Evolutionary conservation across 371 early-diverging fungal genomes (phyloP), one percentile per base, ranked within the genome.

Genomic region (Mucor sp.): DNA sequence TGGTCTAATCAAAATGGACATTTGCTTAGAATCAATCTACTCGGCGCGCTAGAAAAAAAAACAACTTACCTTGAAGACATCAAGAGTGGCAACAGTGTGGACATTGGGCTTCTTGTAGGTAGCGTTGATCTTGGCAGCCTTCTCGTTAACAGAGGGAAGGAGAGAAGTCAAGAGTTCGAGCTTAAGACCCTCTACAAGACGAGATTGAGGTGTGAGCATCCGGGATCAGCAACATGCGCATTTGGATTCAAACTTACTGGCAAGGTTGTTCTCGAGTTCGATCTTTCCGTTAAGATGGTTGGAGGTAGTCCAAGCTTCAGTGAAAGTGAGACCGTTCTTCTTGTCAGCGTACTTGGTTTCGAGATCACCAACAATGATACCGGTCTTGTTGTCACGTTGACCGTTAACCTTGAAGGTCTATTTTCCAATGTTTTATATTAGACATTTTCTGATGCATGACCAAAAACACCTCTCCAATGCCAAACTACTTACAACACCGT

Each of bases 321-420:
- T 98, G 84, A 96, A 87, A 71, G 95, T 91, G 43, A 97, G 80
- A 79, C 97, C 97, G 73, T 91, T 93, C 76, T 91, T 81, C 87
- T 92, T 94, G 88, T 97, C 95, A 67, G 90, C 80, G 79, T 95
- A 97, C 90, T 97, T 98, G 84, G 92, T 91, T 91, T 96, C 96
- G 76, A 98, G 86, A 76, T 99, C 98, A 81, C 94, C 94, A 73
- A 89, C 89, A 76, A 99, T 97, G 82, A 86, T 87, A 65, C 97
- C 97, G 63, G 93, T 85, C 90, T 96, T 96, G 88, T 90, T 88
- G 85, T 97, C 97, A 86, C 96, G 93, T 78, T 85, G 80, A 69
- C 98, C 98, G 78, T 88, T 89, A 64, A 97, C 96, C 75, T 95
- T 97, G 90, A 98, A 99, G 71, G 91, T 91, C 92, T 96, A 78